Evolutionary conservation across 2,329 filamentous ascomycete genomes (phyloP).

Genomic region (Arthrinium phaeospermum): DNA sequence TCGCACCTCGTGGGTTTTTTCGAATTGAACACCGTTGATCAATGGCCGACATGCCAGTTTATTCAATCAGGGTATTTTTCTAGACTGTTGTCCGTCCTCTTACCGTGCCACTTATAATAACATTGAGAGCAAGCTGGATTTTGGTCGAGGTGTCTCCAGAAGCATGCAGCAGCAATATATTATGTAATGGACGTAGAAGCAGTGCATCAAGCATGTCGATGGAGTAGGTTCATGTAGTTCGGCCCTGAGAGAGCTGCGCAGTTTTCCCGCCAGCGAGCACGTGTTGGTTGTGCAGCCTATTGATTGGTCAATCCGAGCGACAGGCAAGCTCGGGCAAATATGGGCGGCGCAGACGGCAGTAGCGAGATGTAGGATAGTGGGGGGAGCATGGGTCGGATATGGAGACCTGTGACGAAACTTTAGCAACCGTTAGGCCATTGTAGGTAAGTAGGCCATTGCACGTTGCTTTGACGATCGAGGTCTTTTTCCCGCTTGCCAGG

Average conservation of each 20-base stretch:
- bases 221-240: not conserved
- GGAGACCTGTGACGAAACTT: constrained; percentile 8
- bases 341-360: constrained; percentile 5
- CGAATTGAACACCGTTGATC: not conserved
- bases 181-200: not conserved
- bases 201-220: not conserved
- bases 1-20: not conserved
- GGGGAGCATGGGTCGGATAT: constrained; percentile 15
- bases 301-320: constrained; percentile 20
- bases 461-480: constrained; percentile 15
- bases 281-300: not conserved
- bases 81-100: no score
- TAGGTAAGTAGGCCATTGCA: not conserved
- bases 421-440: not conserved
- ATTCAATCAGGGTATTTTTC: no score
- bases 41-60: no score
- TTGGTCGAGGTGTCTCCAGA: not conserved
- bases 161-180: not conserved
- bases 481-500: not conserved
- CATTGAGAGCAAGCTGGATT: no score
- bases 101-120: no score
- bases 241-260: not conserved
- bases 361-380: constrained; percentile 23
- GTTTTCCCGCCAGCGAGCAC: constrained; percentile 16
- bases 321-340: not conserved